Percentiles rank a stretch among this genome's conserved stretches.
Evolutionary conservation across 371 early-diverging fungal genomes (phyloP).

Genomic region (Massospora cicadina): DNA sequence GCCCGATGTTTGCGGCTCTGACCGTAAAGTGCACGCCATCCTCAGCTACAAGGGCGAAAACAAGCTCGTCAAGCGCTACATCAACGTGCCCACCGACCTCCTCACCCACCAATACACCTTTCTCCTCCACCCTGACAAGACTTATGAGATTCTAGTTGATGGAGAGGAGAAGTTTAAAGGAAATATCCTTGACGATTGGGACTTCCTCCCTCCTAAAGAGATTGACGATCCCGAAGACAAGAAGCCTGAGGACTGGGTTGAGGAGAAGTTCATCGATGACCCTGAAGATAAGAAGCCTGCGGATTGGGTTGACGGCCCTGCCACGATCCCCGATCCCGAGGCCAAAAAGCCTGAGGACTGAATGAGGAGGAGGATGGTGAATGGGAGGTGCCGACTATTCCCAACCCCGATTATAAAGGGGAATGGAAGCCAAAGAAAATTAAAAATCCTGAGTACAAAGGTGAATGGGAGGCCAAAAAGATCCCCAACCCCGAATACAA

Average conservation of each 20-base stretch:
- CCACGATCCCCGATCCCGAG: conserved; percentile 64
- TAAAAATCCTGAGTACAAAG: conserved; percentile 90
- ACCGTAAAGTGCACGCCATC: conserved; percentile 88
- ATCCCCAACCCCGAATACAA: conserved; percentile 85
- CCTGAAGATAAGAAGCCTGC: conserved; percentile 78
- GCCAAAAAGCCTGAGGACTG: conserved; percentile 85
- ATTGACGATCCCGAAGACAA: conserved; percentile 72
- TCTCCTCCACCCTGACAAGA: conserved; percentile 43
- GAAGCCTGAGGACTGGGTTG: conserved; percentile 75
- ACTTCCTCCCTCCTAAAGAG: conserved; percentile 68
- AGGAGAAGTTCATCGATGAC: conserved; percentile 53
- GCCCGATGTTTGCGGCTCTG: conserved; percentile 88
- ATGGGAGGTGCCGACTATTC: conserved; percentile 73
- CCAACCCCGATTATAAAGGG: conserved; percentile 79
- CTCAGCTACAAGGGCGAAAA: conserved; percentile 86
- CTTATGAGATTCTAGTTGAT: conserved; percentile 41
- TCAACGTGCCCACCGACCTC: conserved; percentile 47
- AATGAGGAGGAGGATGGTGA: conserved; percentile 66
- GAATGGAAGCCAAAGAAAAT: conserved; percentile 63
- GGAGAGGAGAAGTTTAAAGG: conserved; percentile 40
- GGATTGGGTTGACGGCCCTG: conserved; percentile 74
- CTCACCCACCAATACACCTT: conserved; percentile 81
- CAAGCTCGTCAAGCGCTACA: conserved; percentile 42
- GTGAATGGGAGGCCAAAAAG: conserved; percentile 74
- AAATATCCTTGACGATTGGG: conserved; percentile 68